phyloP scores from a whole-genome alignment of 768 basidiomycete species.

The Brasilioporus rufonigricans region DNA sequence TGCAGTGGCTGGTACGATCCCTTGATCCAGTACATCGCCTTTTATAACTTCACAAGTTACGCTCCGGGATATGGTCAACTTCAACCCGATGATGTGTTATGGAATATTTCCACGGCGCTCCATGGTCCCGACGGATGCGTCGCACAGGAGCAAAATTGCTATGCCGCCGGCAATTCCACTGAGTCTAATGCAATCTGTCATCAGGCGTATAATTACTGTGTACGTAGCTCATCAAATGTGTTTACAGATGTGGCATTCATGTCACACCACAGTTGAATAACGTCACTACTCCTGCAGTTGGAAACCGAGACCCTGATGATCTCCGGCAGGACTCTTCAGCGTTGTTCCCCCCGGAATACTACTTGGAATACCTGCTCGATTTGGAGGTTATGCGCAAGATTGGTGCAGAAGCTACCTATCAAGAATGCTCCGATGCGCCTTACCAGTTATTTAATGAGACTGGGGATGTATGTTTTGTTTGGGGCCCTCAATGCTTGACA shows the following conservation, averaged over 20 bases:
- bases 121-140: slow-evolving; percentile 40
- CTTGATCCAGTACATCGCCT: slow-evolving; percentile 59
- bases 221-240: slow-evolving; percentile 35
- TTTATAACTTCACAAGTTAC: slow-evolving; percentile 52
- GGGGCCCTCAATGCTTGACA: not conserved
- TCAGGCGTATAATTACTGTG: slow-evolving; percentile 55
- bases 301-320: slow-evolving; percentile 53
- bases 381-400: slow-evolving; percentile 41
- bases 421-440: too few relatives aligned
- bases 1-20: slow-evolving; percentile 66
- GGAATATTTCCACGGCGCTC: slow-evolving; percentile 46
- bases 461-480: slow-evolving; percentile 48
- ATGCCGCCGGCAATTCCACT: slow-evolving; percentile 46
- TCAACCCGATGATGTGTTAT: too few relatives aligned
- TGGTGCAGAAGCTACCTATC: slow-evolving; percentile 49
- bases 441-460: slow-evolving; percentile 48
- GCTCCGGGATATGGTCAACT: too few relatives aligned
- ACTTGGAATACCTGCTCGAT: slow-evolving; percentile 44
- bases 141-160: too few relatives aligned
- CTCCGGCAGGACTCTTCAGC: slow-evolving; percentile 53
- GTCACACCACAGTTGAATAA: slow-evolving; percentile 37
- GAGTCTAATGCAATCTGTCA: slow-evolving; percentile 50
- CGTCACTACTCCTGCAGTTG: slow-evolving; percentile 50
- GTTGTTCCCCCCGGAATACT: slow-evolving; percentile 56
- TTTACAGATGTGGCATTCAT: not conserved